Evolutionary conservation across 2,329 filamentous ascomycete genomes (phyloP).

Genomic region (Diaporthe destruens): DNA sequence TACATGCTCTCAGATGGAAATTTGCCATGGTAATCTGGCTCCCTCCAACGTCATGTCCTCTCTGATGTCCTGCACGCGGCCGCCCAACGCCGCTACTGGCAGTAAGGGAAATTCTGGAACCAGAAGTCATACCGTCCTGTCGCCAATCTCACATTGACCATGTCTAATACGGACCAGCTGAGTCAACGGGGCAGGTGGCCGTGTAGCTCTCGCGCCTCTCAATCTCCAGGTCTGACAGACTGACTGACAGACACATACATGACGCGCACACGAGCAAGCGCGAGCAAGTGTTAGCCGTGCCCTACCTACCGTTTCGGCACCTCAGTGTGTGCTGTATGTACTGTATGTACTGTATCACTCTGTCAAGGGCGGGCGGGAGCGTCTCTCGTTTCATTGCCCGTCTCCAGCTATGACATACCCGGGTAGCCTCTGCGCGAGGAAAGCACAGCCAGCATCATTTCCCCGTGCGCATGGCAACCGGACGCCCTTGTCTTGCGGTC

Average conservation of each 20-base stretch:
- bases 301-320: slow-evolving; percentile 16
- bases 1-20: slow-evolving; percentile 29
- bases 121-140: slow-evolving; percentile 24
- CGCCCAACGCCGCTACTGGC: neutral
- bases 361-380: slow-evolving; percentile 23
- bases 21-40: slow-evolving; percentile 37
- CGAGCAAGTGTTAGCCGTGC: neutral
- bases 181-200: slow-evolving; percentile 10
- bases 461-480: slow-evolving; percentile 32
- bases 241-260: neutral
- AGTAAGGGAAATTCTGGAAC: slow-evolving; percentile 1
- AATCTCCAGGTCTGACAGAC: slow-evolving; percentile 31
- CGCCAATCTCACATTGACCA: slow-evolving; percentile 30
- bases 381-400: slow-evolving; percentile 33
- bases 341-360: neutral
- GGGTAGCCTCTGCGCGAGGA: slow-evolving; percentile 4
- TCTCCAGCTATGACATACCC: slow-evolving; percentile 3
- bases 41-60: slow-evolving; percentile 37
- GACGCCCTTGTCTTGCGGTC: slow-evolving; percentile 12
- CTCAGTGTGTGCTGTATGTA: neutral
- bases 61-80: slow-evolving; percentile 10
- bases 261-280: slow-evolving; percentile 3
- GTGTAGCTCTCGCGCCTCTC: slow-evolving; percentile 24
- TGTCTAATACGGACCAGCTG: slow-evolving; percentile 14
- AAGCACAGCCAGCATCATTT: slow-evolving; percentile 31